phyloP scores from a whole-genome alignment of 1,284 basidiomycete species.

The Peniophora sp. region DNA sequence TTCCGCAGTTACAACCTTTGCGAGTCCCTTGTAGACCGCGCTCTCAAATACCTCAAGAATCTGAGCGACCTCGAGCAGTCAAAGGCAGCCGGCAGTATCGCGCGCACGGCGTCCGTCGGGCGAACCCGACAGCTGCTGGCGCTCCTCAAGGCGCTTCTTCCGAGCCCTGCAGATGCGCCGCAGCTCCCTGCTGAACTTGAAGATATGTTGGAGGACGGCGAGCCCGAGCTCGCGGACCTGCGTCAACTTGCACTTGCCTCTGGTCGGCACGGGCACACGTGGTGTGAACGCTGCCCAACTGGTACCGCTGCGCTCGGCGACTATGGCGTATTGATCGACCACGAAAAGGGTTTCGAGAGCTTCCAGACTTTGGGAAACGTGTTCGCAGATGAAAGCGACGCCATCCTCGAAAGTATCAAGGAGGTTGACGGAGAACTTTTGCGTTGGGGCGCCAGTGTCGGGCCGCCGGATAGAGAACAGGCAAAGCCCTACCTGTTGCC shows the following conservation, averaged over 20 bases:
- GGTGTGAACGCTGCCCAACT: slow-evolving; percentile 32
- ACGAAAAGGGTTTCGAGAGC: slow-evolving; percentile 21
- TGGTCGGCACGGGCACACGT: slow-evolving; percentile 30
- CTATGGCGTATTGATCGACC: slow-evolving; percentile 33
- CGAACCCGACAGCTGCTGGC: slow-evolving; percentile 21
- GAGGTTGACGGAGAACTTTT: slow-evolving; percentile 30
- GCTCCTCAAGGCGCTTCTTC: slow-evolving; percentile 32
- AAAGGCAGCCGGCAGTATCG: slow-evolving; percentile 1
- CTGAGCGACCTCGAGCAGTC: slow-evolving; percentile 6
- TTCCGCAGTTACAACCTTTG: slow-evolving; percentile 36
- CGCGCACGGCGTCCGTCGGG: slow-evolving; percentile 4
- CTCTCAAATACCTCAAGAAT: slow-evolving; percentile 19
- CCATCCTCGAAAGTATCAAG: slow-evolving; percentile 23
- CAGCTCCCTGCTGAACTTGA: slow-evolving; percentile 20
- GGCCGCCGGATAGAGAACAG: slow-evolving; percentile 13
- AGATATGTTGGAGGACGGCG: slow-evolving; percentile 24
- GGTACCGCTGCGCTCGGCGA: slow-evolving; percentile 36
- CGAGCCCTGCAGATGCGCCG: slow-evolving; percentile 20
- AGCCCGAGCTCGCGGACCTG: slow-evolving; percentile 28
- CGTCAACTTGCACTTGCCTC: slow-evolving; percentile 29
- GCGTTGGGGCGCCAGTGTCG: slow-evolving; percentile 15
- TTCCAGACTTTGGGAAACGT: slow-evolving; percentile 37
- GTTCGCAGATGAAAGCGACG: slow-evolving; percentile 23
- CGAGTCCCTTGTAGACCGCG: slow-evolving; percentile 29
- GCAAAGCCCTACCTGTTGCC: slow-evolving; percentile 20